Base-by-base conservation (phyloP, 73 alveolate species). In the Paramecium primaurelia region DNA sequence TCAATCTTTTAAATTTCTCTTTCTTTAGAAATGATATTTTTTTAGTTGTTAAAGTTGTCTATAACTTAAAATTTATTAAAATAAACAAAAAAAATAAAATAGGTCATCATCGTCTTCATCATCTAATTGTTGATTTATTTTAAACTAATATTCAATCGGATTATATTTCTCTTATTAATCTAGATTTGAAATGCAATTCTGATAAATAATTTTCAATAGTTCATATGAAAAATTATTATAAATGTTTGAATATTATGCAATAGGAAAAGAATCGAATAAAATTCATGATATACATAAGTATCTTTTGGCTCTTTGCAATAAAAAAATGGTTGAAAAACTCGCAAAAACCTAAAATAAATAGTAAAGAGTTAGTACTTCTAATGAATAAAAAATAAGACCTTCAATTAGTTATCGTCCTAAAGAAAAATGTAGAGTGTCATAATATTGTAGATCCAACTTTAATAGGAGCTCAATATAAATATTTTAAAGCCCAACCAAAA, bases 191-290 rank as follows among this genome's bases (percentile, higher is more conserved):
- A 22, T 22, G 25, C 25, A 22, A 22, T 22, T 22, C 25, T 22
- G 25, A 22, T 22, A 22, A 34, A 34, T 3, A 40, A 0, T 7
- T 40, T 14, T 7, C 1, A 40, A 40, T 40, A 40, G 49, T 40
- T 40, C 8, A 40, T 40, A 40, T 7, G 49, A 40, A 18, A 54
- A n/a, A 54, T 54, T 54, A 18, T 54, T 54, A 54, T 64, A 64
- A 32, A 64, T 64, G 84, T 64, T 64, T 64, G 84, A 64, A 64
- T 64, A 64, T 64, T 64, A 64, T 64, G 47, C 84, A 12, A 64
- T 34, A 4, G 84, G 49, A 64, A 64, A 64, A 28, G 84, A 64
- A 14, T 64, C 84, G 16, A 64, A 64, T 64, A 64, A 64, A 64
- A 64, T 64, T 64, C 84, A 64, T 34, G 84, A 64, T 64, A 64